Conservation (phyloP, 2,329 filamentous ascomycete genomes). For the Zasmidium angulare region DNA sequence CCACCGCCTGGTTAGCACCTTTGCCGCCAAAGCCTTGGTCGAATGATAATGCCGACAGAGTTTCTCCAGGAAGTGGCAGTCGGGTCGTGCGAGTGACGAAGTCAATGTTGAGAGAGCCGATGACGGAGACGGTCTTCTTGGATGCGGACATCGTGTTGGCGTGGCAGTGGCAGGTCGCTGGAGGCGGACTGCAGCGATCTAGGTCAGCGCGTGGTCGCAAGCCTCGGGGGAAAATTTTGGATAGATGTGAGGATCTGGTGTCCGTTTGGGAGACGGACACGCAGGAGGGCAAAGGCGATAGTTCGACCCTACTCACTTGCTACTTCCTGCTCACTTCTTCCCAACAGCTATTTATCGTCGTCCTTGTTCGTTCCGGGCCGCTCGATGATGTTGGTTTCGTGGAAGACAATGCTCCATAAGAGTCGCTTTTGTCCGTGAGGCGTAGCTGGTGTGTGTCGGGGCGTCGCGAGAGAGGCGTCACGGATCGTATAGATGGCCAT, state of each 20-base stretch:
- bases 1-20: conserved; percentile 89
- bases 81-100: conserved; percentile 85
- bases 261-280: background rate
- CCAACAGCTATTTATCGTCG: background rate
- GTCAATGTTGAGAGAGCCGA: conserved; percentile 94
- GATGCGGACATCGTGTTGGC: conserved; percentile 7
- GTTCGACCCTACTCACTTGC: too few relatives aligned
- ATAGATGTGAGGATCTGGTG: background rate
- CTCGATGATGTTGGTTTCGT: background rate
- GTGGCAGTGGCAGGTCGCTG: background rate
- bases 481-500: background rate
- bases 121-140: conserved; percentile 61
- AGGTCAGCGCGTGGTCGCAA: background rate
- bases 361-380: background rate
- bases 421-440: background rate
- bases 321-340: background rate
- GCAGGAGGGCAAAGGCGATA: too few relatives aligned
- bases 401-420: background rate
- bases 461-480: background rate
- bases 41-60: conserved; percentile 76
- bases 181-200: background rate
- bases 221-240: background rate
- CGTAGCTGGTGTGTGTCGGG: background rate
- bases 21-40: conserved; percentile 84
- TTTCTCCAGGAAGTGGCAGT: conserved; percentile 82